Conservation (phyloP, 306 rosid genomes). For the Potentilla sterilis region DNA sequence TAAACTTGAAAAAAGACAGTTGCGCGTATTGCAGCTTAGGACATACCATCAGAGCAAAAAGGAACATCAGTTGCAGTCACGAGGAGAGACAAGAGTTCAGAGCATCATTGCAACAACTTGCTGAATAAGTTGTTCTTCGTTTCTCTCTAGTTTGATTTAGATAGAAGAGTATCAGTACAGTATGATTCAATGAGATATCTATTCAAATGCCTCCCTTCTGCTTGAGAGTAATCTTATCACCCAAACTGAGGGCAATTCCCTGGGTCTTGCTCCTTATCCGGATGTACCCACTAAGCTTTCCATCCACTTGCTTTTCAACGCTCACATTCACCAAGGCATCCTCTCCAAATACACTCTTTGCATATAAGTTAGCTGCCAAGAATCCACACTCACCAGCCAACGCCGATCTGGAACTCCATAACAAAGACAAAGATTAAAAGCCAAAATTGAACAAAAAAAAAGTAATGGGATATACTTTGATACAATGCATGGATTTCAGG, state of each 20-base stretch:
- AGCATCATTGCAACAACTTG: neutral
- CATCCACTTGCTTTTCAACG: conserved; percentile 70
- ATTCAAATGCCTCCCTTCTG: conserved; percentile 62
- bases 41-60: conserved; percentile 1
- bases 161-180: neutral
- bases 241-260: conserved; percentile 76
- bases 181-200: neutral
- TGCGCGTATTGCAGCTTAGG: neutral
- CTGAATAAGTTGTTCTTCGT: neutral
- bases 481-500: neutral
- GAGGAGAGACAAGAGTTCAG: neutral
- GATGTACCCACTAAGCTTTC: conserved; percentile 68
- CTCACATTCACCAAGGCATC: conserved; percentile 78
- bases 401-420: conserved; percentile 42
- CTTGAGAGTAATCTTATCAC: conserved; percentile 73
- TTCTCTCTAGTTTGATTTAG: neutral
- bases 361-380: conserved; percentile 65
- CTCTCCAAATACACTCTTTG: conserved; percentile 80
- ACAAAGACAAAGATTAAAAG: neutral
- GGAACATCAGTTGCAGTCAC: neutral
- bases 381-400: conserved; percentile 68
- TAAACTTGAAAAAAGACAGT: neutral
- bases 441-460: neutral
- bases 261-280: conserved; percentile 84
- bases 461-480: neutral